Percentiles rank a stretch among this genome's conserved stretches.
These are phyloP conservation scores for Agroathelia rolfsii DNA, from an alignment of 1,284 basidiomycete species.

Conservation along the genomic window DNA sequence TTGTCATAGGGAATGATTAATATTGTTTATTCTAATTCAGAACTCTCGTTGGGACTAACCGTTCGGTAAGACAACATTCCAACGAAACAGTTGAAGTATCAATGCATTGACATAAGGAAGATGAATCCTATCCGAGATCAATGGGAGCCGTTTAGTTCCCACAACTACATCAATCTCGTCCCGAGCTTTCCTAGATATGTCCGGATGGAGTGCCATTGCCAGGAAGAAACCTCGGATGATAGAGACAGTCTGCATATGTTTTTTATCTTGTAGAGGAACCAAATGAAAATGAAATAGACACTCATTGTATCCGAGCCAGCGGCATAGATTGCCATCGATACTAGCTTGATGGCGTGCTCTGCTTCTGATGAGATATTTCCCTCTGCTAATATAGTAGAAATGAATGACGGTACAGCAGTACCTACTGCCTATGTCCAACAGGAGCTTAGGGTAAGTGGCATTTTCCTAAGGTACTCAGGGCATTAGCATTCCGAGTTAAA, in stretches of 20 bases:
- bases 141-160: slow-evolving; percentile 22
- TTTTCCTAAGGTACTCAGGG: too few relatives aligned
- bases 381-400: slow-evolving; percentile 8
- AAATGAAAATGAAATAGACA: too few relatives aligned
- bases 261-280: too few relatives aligned
- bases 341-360: slow-evolving; percentile 13
- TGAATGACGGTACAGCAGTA: slow-evolving; percentile 13
- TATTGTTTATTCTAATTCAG: too few relatives aligned
- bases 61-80: slow-evolving; percentile 22
- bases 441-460: neutral
- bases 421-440: slow-evolving; percentile 7
- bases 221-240: slow-evolving; percentile 29
- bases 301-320: slow-evolving; percentile 16
- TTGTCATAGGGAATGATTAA: too few relatives aligned
- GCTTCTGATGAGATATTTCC: slow-evolving; percentile 5
- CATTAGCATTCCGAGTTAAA: too few relatives aligned
- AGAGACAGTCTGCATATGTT: slow-evolving; percentile 40
- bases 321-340: slow-evolving; percentile 12
- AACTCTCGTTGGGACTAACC: too few relatives aligned
- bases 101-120: slow-evolving; percentile 25
- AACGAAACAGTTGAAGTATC: slow-evolving; percentile 24
- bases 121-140: slow-evolving; percentile 19
- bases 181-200: slow-evolving; percentile 21
- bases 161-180: slow-evolving; percentile 21
- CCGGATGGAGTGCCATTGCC: slow-evolving; percentile 21